Evolutionary conservation across 805 yeast species (phyloP), one percentile per base, ranked within the genome.

Genomic region (Wickerhamomyces kurtzmanii): DNA sequence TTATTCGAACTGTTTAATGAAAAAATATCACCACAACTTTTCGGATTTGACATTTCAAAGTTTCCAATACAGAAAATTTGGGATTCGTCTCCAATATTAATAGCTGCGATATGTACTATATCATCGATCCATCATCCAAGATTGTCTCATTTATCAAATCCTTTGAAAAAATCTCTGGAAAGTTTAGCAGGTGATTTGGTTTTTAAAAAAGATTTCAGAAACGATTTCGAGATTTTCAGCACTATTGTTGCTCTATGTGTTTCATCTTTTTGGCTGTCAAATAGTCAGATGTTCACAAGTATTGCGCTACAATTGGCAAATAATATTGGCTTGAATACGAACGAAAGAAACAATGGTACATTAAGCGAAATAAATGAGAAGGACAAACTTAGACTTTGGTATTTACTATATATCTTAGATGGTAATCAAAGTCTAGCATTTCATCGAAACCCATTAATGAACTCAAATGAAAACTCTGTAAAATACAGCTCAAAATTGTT

Each of bases 181-280:
- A 43, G 20, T 43, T 59, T 37, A 47, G 57, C 20, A 35, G 45
- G 28, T 36, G 60, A n/a, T 30, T 57, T 15, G 51, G 48, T 38
- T 12, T 29, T 31, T 30, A 26, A 34, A 17, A 40, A 49, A 28
- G 57, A 58, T 3, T 59, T 59, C 12, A 46, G 47, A 5, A 56
- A 51, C 17, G 74, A 67, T 34, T 34, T 47, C 1, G 75, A 71
- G 28, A 70, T 71, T 1, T 71, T 70, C 44, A 67, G 74, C 43
- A 69, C 75, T 1, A 69, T 75, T n/a, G 55, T 75, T 13, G 81
- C 79, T 0, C 54, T 77, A 21, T 65, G 76, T 23, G 62, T 76
- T 15, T 75, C 80, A 37, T 76, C 81, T 26, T 72, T 76, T 41
- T 77, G 84, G 84, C 60, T 76, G 26, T 67, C 76, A 13, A 66